Base-by-base conservation (phyloP, 345 rosid species). In the Eutrema yunnanense region DNA sequence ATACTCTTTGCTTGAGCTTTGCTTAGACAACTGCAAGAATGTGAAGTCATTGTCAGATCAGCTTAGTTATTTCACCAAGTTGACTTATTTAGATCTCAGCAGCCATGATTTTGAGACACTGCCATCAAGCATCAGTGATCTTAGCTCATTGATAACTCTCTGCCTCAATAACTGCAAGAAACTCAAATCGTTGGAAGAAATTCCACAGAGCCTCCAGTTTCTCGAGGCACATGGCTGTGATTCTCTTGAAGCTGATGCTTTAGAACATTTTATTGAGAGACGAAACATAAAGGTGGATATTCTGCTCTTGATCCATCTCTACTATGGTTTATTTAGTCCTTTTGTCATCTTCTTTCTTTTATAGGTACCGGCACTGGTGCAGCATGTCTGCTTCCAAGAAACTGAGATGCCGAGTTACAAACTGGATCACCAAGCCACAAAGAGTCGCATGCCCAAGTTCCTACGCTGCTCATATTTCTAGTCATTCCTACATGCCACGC, bases 1-100 rank as follows among this genome's bases (percentile, higher is more conserved):
- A 8, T 63, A 73, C 7, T 1, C 12, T 62, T 72, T 72, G 62
- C 54, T 41, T 72, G 76, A 72, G 55, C 62, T 72, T 41, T 62
- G 30, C 33, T 55, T 72, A 33, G 76, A 72, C 4, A 62, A 62
- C 44, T 62, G 76, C 76, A 72, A 40, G 14, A 72, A 32, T 8
- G 29, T 62, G 10, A 4, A 19, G 42, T 19, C 26, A 8, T 42
- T 62, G 29, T 52, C 69, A 8, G 54, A 33, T 2, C 76, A 62
- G 69, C 76, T 72, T 12, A 11, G 60, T 11, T 27, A 41, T 29
- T 71, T 71, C 48, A 29, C 33, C 3, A 51, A 13, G 60, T 61
- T 71, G 59, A 61, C 51, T 14, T 41, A 38, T 37, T 38, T 71
- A 51, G 68, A 71, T 71, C 42, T 71, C 34, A 71, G 34, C 49